These are phyloP conservation scores for Boletus albobrunnescens DNA, from an alignment of 1,284 basidiomycete genomes.

Conservation along the genomic window DNA sequence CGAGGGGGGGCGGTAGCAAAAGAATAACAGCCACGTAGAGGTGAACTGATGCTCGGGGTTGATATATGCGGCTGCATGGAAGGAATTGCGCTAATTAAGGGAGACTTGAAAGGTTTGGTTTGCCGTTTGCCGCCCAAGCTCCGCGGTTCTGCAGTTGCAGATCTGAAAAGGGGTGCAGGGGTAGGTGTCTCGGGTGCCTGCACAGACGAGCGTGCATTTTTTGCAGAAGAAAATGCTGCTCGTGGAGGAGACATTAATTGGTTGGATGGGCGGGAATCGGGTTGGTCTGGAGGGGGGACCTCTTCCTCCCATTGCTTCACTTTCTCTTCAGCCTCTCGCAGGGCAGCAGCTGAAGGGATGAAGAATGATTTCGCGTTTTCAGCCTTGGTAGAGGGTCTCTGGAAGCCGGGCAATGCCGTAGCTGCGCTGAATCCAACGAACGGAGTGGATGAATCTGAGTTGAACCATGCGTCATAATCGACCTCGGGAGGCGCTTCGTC, in stretches of 20 bases:
- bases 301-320: constrained; percentile 54
- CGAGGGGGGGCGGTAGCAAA: constrained; percentile 7
- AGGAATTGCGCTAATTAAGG: constrained; percentile 33
- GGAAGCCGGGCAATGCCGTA: constrained; percentile 15
- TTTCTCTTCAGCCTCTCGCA: constrained; percentile 53
- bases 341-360: constrained; percentile 53
- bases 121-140: constrained; percentile 25
- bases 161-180: constrained; percentile 20
- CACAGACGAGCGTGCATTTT: constrained; percentile 32
- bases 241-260: constrained; percentile 33
- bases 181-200: constrained; percentile 37
- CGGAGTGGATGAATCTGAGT: constrained; percentile 31
- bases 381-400: constrained; percentile 13
- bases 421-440: constrained; percentile 40
- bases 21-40: constrained; percentile 29
- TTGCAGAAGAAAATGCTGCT: constrained; percentile 40
- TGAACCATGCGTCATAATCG: constrained; percentile 59
- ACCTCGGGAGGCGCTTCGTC: constrained; percentile 41
- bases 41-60: constrained; percentile 26
- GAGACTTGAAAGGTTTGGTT: constrained; percentile 56
- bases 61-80: constrained; percentile 13
- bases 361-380: constrained; percentile 34
- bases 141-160: constrained; percentile 7
- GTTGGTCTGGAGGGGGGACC: constrained; percentile 22
- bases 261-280: constrained; percentile 7